Evolutionary conservation across 208 protist species (phyloP), one percentile per base, ranked within the genome.

Genomic region (Hexamita inflata): DNA sequence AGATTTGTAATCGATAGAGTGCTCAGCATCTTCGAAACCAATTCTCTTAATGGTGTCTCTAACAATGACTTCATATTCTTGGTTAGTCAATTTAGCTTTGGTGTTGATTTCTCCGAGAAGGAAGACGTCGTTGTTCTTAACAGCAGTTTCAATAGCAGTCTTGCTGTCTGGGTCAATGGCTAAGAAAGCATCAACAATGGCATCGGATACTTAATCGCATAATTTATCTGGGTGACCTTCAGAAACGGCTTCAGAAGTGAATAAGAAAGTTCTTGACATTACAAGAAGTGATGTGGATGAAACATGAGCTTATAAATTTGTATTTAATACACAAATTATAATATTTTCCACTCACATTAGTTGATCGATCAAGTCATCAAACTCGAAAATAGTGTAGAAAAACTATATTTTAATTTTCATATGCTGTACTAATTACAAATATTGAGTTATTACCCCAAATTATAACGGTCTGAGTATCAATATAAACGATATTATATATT

Each of bases 101-200:
- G 94, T 96, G 73, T 94, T 97, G 84, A 99, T 98, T 86, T 99
- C 96, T 78, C 96, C 96, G 77, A 98, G 93, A 58, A 98, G 88
- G 87, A 98, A 93, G 65, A 98, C 86, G 88, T 97, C 94, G 81
- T 94, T 94, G 57, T 92, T 97, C 88, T 98, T 98, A 59, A 89
- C 82, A 79, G 86, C 88, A 41, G 93, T 97, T 86, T 99, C 94
- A 87, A 94, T 97, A 45, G 96, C 95, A 73, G 98, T 94, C 84
- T 95, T 94, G 40, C 93, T 92, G 58, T 91, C 81, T 59, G 92
- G 94, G 86, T 99, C 96, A 59, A 86, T 78, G 32, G 82, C 82
- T 58, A 99, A 88, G 89, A 93, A 98, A 42, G 94, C 95, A 83
- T 99, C 96, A 53, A 99, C 86, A 59, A 99, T 86, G 58, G 94